A percentile compares a stretch with the other conserved stretches of the same genome.
These are phyloP conservation scores for Lactifluus piperatus DNA, from an alignment of 768 basidiomycete species.

Conservation along the genomic window DNA sequence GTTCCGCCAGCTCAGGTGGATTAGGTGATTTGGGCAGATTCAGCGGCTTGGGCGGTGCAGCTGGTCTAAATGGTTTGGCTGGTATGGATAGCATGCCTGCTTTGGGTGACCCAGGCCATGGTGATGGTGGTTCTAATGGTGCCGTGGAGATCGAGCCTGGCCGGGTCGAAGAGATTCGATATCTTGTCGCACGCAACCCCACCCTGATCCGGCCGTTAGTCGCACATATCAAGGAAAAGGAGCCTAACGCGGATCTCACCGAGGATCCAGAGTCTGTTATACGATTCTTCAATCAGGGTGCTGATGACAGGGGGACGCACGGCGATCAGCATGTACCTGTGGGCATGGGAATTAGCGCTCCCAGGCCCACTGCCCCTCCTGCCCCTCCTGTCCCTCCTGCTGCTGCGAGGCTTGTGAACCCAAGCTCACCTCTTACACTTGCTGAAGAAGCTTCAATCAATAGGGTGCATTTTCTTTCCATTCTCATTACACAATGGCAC, in stretches of 20 bases:
- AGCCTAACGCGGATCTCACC: conserved; percentile 63
- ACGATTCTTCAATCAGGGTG: conserved; percentile 11
- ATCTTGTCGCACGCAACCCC: conserved; percentile 71
- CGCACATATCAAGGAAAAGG: conserved; percentile 66
- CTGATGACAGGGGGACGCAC: neutral
- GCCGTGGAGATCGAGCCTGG: conserved; percentile 30
- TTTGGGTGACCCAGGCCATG: conserved; percentile 14
- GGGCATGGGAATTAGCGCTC: no score
- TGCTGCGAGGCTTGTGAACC: neutral
- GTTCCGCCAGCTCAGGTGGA: no score
- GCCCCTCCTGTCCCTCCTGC: neutral
- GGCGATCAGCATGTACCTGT: neutral
- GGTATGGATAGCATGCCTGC: conserved; percentile 47
- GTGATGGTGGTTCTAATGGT: neutral
- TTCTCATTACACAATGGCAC: neutral
- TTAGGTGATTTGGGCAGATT: neutral
- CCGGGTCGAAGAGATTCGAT: conserved; percentile 64
- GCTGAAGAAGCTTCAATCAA: neutral
- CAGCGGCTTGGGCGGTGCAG: conserved; percentile 31
- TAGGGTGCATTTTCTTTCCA: neutral
- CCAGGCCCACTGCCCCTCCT: neutral
- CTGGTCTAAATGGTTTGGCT: conserved; percentile 38
- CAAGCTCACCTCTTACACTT: neutral
- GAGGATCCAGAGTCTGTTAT: conserved; percentile 65
- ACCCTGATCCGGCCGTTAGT: conserved; percentile 66